These are phyloP conservation scores for Babesia ovata DNA, from an alignment of 169 alveolate genomes.

Conservation along the genomic window DNA sequence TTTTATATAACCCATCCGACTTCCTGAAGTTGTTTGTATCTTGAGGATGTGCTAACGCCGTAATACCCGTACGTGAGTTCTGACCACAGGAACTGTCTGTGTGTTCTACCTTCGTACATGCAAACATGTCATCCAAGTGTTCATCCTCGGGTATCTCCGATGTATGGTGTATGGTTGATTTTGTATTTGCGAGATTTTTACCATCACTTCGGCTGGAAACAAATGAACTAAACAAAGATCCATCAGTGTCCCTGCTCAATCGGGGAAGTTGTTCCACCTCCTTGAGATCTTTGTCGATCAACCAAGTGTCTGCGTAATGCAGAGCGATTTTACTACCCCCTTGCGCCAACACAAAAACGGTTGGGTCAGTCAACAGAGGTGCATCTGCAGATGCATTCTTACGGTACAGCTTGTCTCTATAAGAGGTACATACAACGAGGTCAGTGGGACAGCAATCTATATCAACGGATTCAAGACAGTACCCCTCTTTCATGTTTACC, in stretches of 20 bases:
- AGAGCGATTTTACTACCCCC: slow-evolving; percentile 16
- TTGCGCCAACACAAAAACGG: slow-evolving; percentile 47
- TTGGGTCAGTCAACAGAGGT: slow-evolving; percentile 47
- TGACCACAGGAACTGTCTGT: too few relatives aligned
- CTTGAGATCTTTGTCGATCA: slow-evolving; percentile 1
- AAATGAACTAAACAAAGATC: slow-evolving; percentile 1
- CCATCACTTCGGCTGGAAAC: background rate
- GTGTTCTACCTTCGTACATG: background rate
- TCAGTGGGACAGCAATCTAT: slow-evolving; percentile 31
- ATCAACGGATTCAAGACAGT: slow-evolving; percentile 39
- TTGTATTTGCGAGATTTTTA: background rate
- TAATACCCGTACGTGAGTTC: too few relatives aligned
- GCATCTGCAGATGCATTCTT: slow-evolving; percentile 46
- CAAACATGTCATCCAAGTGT: background rate
- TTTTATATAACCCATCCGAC: too few relatives aligned
- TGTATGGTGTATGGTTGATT: background rate
- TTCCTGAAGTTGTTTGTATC: too few relatives aligned
- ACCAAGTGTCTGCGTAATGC: slow-evolving; percentile 48
- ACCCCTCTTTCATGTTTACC: slow-evolving; percentile 53
- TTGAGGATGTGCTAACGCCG: too few relatives aligned
- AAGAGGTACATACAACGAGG: slow-evolving; percentile 31
- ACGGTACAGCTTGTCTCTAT: slow-evolving; percentile 40
- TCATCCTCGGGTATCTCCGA: background rate
- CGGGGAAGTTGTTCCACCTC: slow-evolving; percentile 13
- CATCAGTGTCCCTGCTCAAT: slow-evolving; percentile 6